phyloP scores from a whole-genome alignment of 768 basidiomycete species.

The Xerocomus brunneocitrinus region DNA sequence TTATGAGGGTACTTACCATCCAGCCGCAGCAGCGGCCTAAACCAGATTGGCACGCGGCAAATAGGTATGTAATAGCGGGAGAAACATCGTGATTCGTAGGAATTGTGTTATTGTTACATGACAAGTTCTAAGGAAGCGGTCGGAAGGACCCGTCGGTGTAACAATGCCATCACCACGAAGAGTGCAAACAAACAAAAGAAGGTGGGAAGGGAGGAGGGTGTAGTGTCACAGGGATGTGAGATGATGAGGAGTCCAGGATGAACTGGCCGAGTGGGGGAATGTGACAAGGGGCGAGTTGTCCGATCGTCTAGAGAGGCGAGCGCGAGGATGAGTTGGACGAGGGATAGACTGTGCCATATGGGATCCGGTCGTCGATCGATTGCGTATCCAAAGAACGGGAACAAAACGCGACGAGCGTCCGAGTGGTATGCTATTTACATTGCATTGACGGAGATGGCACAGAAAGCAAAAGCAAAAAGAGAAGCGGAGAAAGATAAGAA shows the following conservation, averaged over 20 bases:
- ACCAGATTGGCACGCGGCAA: neutral
- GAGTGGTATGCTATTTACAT: conserved; percentile 3
- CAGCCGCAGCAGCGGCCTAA: neutral
- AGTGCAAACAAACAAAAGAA: neutral
- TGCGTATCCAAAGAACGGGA: neutral
- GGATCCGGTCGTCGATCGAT: neutral
- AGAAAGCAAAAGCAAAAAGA: neutral
- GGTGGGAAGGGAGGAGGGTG: neutral
- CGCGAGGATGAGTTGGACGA: neutral
- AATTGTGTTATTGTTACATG: neutral
- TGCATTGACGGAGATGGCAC: neutral
- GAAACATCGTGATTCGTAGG: neutral
- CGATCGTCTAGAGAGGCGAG: neutral
- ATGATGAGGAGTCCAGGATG: neutral
- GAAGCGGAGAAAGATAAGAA: neutral
- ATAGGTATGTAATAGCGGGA: neutral
- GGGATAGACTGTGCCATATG: conserved; percentile 3
- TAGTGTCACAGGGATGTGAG: neutral
- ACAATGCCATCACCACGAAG: neutral
- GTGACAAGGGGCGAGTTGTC: neutral
- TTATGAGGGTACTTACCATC: neutral
- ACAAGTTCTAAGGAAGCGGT: neutral
- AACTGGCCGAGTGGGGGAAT: neutral
- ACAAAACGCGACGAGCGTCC: neutral
- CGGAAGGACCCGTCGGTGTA: neutral